Base-by-base conservation (phyloP, 192 early-diverging fungal species). In the Coemansia furcata region DNA sequence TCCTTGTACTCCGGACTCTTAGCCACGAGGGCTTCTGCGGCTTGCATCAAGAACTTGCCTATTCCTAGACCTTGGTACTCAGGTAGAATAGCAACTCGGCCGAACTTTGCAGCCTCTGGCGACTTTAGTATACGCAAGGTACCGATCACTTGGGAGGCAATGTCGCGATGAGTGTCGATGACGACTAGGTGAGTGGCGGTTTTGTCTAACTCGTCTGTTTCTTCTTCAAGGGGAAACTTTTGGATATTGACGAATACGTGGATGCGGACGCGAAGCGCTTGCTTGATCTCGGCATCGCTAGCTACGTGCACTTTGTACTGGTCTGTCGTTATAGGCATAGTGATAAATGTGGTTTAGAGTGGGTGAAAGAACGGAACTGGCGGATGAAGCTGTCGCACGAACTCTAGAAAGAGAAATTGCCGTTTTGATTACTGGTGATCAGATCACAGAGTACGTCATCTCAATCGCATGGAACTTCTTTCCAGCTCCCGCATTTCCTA, bases 211-310 rank as follows among this genome's bases (percentile, higher is more conserved):
- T 69, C 46, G 39, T 80, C 78, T 10, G 65, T 42, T 47, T 80
- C 78, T 3, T 72, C 69, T 3, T 69, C 49, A 0, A 71, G 67
- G 2, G 70, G 66, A 39, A 80, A 80, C 26, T 64, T 67, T 60
- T 80, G 78, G 43, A 80, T 75, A 6, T 75, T 70, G 21, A 74
- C 68, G 19, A 80, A 80, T 29, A 80, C 73, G 54, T 29, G 69
- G 59, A 80, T 69, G 0, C 78, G 73, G 3, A 76, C 32, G 0
- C n/a, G 19, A 2, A 80, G 14, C 1, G 78, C 73, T 7, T 69
- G 61, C 26, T 47, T 9, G 14, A 66, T 35, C 64, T 80, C 78
- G n/a, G 29, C 26, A 0, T 19, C 47, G 8, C 61, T 71, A n/a
- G 77, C 77, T 7, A 29, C 14, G 42, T 68, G 72, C 17, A 74